Percentiles rank a stretch among this genome's conserved stretches.
These are phyloP conservation scores for Serendipita sp. DNA, from an alignment of 768 basidiomycete genomes.

Conservation along the genomic window DNA sequence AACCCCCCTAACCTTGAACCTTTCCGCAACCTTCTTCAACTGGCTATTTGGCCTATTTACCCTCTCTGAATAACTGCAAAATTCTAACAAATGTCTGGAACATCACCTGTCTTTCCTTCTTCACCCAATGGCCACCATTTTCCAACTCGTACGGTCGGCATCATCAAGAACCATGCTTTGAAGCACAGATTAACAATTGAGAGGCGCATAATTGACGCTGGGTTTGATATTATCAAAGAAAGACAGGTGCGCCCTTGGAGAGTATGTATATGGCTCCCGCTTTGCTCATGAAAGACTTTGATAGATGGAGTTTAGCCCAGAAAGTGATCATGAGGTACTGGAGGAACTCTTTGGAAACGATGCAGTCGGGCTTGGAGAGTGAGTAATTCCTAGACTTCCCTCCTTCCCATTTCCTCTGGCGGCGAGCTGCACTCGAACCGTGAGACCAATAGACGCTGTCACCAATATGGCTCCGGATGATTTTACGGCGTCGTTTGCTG, in stretches of 20 bases:
- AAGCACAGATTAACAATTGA: constrained; percentile 48
- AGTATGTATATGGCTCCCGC: constrained; percentile 9
- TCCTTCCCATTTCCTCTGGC: neutral
- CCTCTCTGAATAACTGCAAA: neutral
- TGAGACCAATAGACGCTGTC: neutral
- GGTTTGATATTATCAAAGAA: constrained; percentile 36
- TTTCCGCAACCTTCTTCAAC: no score
- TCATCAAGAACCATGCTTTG: constrained; percentile 63
- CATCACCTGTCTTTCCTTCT: neutral
- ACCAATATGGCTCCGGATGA: neutral
- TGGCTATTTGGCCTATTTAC: neutral
- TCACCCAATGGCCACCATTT: neutral
- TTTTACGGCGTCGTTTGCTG: neutral
- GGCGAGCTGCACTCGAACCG: neutral
- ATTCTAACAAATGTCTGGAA: neutral
- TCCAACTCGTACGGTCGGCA: constrained; percentile 53
- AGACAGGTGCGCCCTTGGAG: constrained; percentile 25
- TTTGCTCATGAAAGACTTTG: constrained; percentile 62
- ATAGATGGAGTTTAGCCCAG: constrained; percentile 77
- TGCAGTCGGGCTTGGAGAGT: constrained; percentile 59
- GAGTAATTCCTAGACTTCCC: constrained; percentile 20
- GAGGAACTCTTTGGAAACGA: constrained; percentile 71
- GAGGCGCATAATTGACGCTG: constrained; percentile 57
- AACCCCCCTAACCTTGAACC: no score
- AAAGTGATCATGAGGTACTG: constrained; percentile 62